Evolutionary conservation across 1,284 basidiomycete species (phyloP).

Genomic region (Leccinum fallax): DNA sequence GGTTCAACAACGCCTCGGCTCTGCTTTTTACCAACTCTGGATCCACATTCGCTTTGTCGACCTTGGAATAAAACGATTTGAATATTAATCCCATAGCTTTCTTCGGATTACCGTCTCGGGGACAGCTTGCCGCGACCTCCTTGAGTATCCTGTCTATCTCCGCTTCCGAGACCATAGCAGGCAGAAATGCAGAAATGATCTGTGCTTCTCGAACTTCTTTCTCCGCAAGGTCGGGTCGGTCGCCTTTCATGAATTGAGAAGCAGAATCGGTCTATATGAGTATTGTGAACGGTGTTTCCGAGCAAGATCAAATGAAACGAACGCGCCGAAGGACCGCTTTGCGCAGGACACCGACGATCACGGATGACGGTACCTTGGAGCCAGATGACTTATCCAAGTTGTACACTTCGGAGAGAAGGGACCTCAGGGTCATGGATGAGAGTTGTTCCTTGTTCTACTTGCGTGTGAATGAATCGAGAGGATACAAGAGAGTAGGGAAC

Average conservation of each 20-base stretch:
- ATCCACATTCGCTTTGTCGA: slow-evolving; percentile 63
- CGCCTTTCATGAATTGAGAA: slow-evolving; percentile 54
- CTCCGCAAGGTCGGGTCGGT: slow-evolving; percentile 63
- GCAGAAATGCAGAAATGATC: slow-evolving; percentile 57
- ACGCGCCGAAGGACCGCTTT: slow-evolving; percentile 64
- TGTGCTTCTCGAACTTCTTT: slow-evolving; percentile 61
- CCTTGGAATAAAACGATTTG: slow-evolving; percentile 61
- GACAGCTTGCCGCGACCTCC: slow-evolving; percentile 41
- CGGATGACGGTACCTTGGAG: slow-evolving; percentile 45
- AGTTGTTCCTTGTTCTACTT: slow-evolving; percentile 54
- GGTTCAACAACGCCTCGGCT: slow-evolving; percentile 43
- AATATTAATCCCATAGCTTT: slow-evolving; percentile 52
- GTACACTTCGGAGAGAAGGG: slow-evolving; percentile 69
- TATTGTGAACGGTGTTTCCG: slow-evolving; percentile 2
- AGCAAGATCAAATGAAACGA: slow-evolving; percentile 30
- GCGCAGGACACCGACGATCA: slow-evolving; percentile 53
- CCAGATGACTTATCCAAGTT: slow-evolving; percentile 60
- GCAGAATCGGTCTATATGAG: slow-evolving; percentile 59
- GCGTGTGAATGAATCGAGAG: slow-evolving; percentile 6
- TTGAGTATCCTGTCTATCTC: slow-evolving; percentile 56
- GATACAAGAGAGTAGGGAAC: background rate
- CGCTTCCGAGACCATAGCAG: slow-evolving; percentile 54
- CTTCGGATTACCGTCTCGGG: slow-evolving; percentile 36
- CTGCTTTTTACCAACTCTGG: slow-evolving; percentile 55
- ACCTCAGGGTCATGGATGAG: slow-evolving; percentile 64